Evolutionary conservation across 495 filamentous ascomycete genomes (phyloP).

Genomic region (Platismatia glauca): DNA sequence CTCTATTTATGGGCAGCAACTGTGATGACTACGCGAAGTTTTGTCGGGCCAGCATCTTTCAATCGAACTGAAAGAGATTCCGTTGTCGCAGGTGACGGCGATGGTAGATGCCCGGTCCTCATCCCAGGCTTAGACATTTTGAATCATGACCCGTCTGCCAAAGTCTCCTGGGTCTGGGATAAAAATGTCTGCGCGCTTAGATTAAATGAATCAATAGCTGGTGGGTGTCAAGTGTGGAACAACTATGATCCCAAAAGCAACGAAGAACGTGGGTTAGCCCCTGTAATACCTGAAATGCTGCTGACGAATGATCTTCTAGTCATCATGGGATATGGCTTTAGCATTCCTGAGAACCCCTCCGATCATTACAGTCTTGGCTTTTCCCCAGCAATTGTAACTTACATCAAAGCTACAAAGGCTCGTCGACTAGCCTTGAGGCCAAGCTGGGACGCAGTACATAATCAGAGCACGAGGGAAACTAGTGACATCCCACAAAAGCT

Average conservation of each 20-base stretch:
- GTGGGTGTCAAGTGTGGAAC: conserved; percentile 51
- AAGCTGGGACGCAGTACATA: neutral
- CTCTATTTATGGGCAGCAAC: conserved; percentile 58
- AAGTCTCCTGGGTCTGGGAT: conserved; percentile 53
- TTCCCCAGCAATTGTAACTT: conserved; percentile 2
- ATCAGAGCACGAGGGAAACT: neutral
- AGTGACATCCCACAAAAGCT: neutral
- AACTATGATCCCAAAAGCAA: conserved; percentile 64
- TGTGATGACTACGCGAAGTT: conserved; percentile 50
- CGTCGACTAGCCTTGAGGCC: neutral
- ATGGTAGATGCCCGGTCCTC: conserved; percentile 34
- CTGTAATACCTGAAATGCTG: neutral
- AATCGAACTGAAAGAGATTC: conserved; percentile 4
- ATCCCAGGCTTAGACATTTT: conserved; percentile 53
- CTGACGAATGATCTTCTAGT: conserved; percentile 31
- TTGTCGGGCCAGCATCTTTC: conserved; percentile 26
- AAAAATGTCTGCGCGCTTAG: conserved; percentile 39
- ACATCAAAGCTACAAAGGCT: conserved; percentile 10
- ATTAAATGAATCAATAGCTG: conserved; percentile 36
- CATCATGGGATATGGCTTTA: conserved; percentile 62
- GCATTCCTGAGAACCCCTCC: conserved; percentile 46
- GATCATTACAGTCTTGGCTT: conserved; percentile 45
- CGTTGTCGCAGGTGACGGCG: neutral
- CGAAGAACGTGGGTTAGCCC: conserved; percentile 45
- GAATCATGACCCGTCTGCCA: conserved; percentile 50